Base-by-base conservation (phyloP, 805 yeast species). In the Myxozyma neotropica region DNA sequence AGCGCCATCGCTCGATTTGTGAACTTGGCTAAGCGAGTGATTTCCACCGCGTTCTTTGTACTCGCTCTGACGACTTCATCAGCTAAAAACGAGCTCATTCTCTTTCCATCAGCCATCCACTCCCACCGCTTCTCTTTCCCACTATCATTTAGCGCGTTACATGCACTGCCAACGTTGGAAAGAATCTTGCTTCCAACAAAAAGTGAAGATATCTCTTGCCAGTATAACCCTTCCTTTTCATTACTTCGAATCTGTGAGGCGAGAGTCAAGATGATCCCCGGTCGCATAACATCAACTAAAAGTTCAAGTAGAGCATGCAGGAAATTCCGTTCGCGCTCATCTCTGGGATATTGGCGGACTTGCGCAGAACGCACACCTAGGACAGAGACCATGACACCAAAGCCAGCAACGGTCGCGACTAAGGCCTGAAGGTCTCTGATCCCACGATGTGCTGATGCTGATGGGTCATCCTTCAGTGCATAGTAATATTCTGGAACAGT, bases 21-120 rank as follows among this genome's bases (percentile, higher is more conserved):
- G 27, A 59, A 46, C 36, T 44, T 51, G n/a, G 55, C 50, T 19
- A 54, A 23, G 24, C n/a, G 19, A 12, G 46, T 4, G 1, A 29
- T 17, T 12, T 43, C 40, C 4, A 19, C 35, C 23, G 49, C 39
- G 13, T 46, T 42, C 4, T 15, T 36, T 12, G 27, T 19, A 19
- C 24, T 3, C 12, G 36, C 47, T 5, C 4, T 5, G 23, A 44
- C 38, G 39, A 55, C 21, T 33, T 54, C 63, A 12, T 15, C 31
- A 8, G 54, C 59, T 31, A 59, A 19, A 50, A 50, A 59, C n/a
- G 33, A 46, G 12, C 45, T 26, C 23, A 44, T 31, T 29, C 21
- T 39, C 21, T 45, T 46, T 1, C 59, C 59, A 50, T 54, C 53
- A 21, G 59, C 43, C 36, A 54, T 50, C 63, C 63, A 59, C n/a